Evolutionary conservation across 2,329 filamentous ascomycete genomes (phyloP).

Genomic region (Clonostachys solani): DNA sequence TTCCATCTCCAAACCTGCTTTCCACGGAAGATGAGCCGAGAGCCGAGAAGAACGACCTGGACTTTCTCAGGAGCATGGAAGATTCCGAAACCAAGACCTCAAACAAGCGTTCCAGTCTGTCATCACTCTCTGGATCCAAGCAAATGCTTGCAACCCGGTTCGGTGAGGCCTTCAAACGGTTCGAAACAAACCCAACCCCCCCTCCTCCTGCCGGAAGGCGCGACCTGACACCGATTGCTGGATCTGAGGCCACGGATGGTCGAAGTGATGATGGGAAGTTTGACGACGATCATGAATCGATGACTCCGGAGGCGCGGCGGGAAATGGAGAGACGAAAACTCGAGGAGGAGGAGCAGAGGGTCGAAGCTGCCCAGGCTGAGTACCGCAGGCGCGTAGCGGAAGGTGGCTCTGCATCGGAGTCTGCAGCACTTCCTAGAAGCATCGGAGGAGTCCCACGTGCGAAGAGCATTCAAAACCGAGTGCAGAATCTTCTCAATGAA

Average conservation of each 20-base stretch:
- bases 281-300: constrained; percentile 62
- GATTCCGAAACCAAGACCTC: constrained; percentile 43
- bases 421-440: constrained; percentile 43
- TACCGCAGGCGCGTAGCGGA: constrained; percentile 72
- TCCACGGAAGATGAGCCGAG: constrained; percentile 18
- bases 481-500: constrained; percentile 81
- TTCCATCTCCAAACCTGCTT: constrained; percentile 35
- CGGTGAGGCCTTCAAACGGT: constrained; percentile 88
- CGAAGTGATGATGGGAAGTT: constrained; percentile 61
- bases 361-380: constrained; percentile 83
- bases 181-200: constrained; percentile 62
- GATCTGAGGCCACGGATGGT: constrained; percentile 63
- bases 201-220: constrained; percentile 41
- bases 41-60: constrained; percentile 64
- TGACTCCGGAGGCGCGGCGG: constrained; percentile 83
- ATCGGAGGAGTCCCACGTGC: constrained; percentile 61
- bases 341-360: constrained; percentile 83
- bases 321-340: constrained; percentile 81
- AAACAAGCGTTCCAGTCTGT: constrained; percentile 68
- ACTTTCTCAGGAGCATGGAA: constrained; percentile 78
- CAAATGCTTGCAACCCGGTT: constrained; percentile 81
- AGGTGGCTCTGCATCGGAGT: constrained; percentile 26
- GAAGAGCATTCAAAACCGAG: constrained; percentile 85
- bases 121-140: constrained; percentile 70
- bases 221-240: constrained; percentile 66